Base-by-base conservation (phyloP, 108 stramenopile genomes). In the Discostella stelligeroides region DNA sequence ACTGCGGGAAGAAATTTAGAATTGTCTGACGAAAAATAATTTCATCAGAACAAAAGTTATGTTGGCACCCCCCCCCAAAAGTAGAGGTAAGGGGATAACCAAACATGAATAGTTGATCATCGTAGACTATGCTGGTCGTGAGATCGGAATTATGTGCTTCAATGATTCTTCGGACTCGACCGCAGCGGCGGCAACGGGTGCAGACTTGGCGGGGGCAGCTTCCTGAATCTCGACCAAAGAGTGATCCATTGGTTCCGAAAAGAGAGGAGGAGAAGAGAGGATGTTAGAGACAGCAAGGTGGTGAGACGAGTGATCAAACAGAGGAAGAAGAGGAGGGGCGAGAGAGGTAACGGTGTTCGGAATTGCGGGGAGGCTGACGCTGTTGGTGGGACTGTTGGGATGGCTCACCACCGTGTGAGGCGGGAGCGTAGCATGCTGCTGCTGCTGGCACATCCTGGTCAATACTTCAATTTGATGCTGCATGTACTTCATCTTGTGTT, bases 121-220 rank as follows among this genome's bases (percentile, higher is more conserved):
- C n/a, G 29, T 57, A 28, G 76, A 78, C 76, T 78, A 78, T 78
- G 76, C 76, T 70, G 70, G 76, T 78, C 76, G 76, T 78, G 69
- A 66, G 76, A 78, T 78, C 76, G 63, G 69, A 48, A 34, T 78
- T 78, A 78, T 66, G 64, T 78, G 76, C 76, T 70, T 54, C 57
- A 66, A 50, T 56, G 76, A 70, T 40, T 78, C 64, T 15, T 23
- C 53, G 10, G 51, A 55, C 53, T 25, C 8, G 48, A 40, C 24
- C 13, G 50, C 38, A 39, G 50, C 20, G 17, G 5, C 12, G 48
- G 23, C 24, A 39, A 7, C n/a, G 23, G 64, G 24, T 23, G 60
- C 7, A 21, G 15, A 5, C 13, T 48, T 18, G 43, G 60, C 15
- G 21, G 6, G 5, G 27, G 53, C 53, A n/a, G 15, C 57, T 58